Evolutionary conservation across 169 alveolate genomes (phyloP).

Genomic region (Cryptosporidium ubiquitum): DNA sequence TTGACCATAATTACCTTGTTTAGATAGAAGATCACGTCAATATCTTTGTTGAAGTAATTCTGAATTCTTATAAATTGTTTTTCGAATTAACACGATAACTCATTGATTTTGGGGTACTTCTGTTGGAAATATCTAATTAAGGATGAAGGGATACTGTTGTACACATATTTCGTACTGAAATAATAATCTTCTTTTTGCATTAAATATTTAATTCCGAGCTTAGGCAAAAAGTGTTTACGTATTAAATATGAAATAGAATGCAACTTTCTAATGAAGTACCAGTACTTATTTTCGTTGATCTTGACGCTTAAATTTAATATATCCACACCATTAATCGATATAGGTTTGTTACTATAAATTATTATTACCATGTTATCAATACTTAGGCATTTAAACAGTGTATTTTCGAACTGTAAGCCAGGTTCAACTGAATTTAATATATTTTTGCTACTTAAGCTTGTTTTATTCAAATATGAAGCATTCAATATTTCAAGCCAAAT

Average conservation of each 20-base stretch:
- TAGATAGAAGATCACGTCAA: no score
- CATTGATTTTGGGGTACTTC: neutral
- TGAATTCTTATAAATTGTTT: no score
- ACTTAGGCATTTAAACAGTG: neutral
- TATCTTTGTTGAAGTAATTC: neutral
- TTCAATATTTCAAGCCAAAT: constrained; percentile 19
- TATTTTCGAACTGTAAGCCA: neutral
- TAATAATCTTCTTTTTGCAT: constrained; percentile 25
- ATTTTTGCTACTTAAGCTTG: neutral
- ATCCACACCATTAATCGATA: constrained; percentile 21
- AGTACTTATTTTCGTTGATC: neutral
- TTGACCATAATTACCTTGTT: neutral
- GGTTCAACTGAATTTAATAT: neutral
- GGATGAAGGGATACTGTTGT: constrained; percentile 3
- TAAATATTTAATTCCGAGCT: constrained; percentile 22
- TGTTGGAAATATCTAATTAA: neutral
- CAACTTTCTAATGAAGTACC: constrained; percentile 10
- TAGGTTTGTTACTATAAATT: constrained; percentile 28
- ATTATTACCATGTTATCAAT: constrained; percentile 18
- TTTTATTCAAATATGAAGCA: neutral
- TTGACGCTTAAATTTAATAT: constrained; percentile 6
- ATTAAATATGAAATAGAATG: constrained; percentile 4
- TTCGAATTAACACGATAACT: neutral
- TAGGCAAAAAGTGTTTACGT: constrained; percentile 6
- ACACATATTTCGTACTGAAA: constrained; percentile 35